These are phyloP conservation scores for Ogataea ramenticola DNA, from an alignment of 805 yeast species.

Conservation along the genomic window DNA sequence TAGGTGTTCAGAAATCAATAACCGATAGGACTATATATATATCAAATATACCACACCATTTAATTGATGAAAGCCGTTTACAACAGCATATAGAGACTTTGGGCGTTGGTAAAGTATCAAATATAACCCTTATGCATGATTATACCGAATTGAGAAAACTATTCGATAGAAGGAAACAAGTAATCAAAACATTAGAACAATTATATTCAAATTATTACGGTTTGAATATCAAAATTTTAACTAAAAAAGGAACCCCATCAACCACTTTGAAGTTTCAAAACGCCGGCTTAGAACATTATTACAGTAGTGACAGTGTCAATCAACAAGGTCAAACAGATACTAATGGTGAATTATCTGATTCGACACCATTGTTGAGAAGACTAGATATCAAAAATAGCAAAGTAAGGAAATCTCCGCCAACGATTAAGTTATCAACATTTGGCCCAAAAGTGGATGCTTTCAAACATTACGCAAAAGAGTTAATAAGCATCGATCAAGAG, in stretches of 20 bases:
- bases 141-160: slow-evolving; percentile 31
- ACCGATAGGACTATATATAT: slow-evolving; percentile 53
- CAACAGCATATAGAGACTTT: slow-evolving; percentile 45
- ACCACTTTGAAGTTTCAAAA: slow-evolving; percentile 25
- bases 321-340: no score
- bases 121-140: slow-evolving; percentile 39
- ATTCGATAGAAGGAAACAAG: slow-evolving; percentile 25
- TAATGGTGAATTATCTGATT: no score
- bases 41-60: slow-evolving; percentile 44
- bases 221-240: slow-evolving; percentile 29
- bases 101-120: slow-evolving; percentile 48
- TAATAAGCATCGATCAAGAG: slow-evolving; percentile 30
- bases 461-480: slow-evolving; percentile 24
- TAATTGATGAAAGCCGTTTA: slow-evolving; percentile 36
- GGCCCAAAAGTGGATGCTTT: slow-evolving; percentile 28
- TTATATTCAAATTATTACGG: slow-evolving; percentile 36
- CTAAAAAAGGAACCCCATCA: slow-evolving; percentile 15
- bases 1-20: slow-evolving; percentile 52
- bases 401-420: slow-evolving; percentile 14
- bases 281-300: slow-evolving; percentile 10
- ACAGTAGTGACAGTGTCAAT: background rate
- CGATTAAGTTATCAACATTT: slow-evolving; percentile 13
- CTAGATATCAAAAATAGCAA: slow-evolving; percentile 8
- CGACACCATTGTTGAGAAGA: slow-evolving; percentile 15
- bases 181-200: slow-evolving; percentile 32